These are phyloP conservation scores for Eucalyptus grandis DNA, from an alignment of 345 rosid genomes.

Conservation along the genomic window DNA sequence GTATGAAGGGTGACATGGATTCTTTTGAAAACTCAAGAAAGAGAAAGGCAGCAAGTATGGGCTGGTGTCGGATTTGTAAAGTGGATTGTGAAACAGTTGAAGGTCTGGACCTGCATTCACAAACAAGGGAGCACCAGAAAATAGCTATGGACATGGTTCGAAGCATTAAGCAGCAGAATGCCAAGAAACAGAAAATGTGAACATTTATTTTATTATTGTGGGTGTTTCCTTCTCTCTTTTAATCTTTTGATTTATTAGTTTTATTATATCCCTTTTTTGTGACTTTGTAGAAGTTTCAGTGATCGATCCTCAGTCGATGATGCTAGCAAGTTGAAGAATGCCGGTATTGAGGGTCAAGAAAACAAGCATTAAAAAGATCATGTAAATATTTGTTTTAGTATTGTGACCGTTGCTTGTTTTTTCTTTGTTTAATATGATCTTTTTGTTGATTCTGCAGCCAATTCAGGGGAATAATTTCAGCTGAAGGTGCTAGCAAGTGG, in stretches of 20 bases:
- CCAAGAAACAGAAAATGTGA: conserved; percentile 63
- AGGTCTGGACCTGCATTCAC: conserved; percentile 64
- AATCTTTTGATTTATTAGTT: not conserved
- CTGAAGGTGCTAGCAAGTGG: not conserved
- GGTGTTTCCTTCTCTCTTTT: not conserved
- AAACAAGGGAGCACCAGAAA: conserved; percentile 67
- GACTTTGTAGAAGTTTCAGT: conserved; percentile 18
- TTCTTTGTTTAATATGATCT: not conserved
- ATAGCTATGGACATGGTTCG: conserved; percentile 56
- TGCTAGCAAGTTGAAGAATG: conserved; percentile 26
- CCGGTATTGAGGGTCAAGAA: conserved; percentile 19
- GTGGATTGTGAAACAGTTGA: conserved; percentile 70
- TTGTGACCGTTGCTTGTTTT: not conserved
- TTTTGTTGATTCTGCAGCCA: not conserved
- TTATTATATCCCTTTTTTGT: not conserved
- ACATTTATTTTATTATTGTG: not conserved
- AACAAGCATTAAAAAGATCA: not conserved
- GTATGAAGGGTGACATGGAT: conserved; percentile 34
- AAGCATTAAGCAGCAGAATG: conserved; percentile 44
- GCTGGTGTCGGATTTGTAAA: conserved; percentile 82
- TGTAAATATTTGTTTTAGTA: not conserved
- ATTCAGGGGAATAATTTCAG: not conserved
- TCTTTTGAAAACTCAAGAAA: conserved; percentile 40
- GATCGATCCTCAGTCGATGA: conserved; percentile 27
- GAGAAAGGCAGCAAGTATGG: conserved; percentile 37